Base-by-base conservation (phyloP, 139 green algal genomes). In the Tetraselmis striata region DNA sequence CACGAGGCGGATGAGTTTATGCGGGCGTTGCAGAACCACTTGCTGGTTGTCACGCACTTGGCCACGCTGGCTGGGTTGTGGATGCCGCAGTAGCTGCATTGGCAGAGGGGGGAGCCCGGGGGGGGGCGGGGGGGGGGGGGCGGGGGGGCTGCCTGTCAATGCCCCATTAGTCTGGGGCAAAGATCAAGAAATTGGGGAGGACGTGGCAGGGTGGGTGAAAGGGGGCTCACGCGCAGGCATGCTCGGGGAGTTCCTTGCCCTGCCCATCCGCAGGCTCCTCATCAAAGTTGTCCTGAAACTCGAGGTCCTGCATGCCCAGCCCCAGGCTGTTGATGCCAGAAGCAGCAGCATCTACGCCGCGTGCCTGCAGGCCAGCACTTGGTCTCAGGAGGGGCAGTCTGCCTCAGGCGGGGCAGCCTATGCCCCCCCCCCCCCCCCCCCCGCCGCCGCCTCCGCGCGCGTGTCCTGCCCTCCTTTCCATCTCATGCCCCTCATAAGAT, bases 81-180 rank as follows among this genome's bases (percentile, higher is more conserved):
- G 31, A 98, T 94, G 31, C 95, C 96, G 85, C 96, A 99, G 86
- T 99, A 99, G 79, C 92, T 94, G 89, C 84, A 90, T 2, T 29
- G 11, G 79, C 2, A 59, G 31, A 29, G 29, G 22, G 28, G 22
- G 32, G 30, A 1, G 0, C 1, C 11, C 11, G 32, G 24, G 58
- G 0, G 23, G 31, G 2, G 1, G 22, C 18, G 5, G 2, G 25
- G 22, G 5, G 28, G 30, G 29, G 28, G 59, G 45, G 18, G 59
- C 2, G 59, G 29, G 29, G n/a, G 59, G 30, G 0, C 1, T 1
- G 1, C 23, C 24, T 31, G 1, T 58, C 22, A 11, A 79, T 32
- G 32, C 2, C 28, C 18, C 76, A 79, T 24, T 22, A 78, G 2
- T 2, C 29, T 2, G 58, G 31, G 24, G 1, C 30, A 85, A 81